These are phyloP conservation scores for Raphidocelis subcapitata DNA, from an alignment of 139 green algal species.

Conservation along the genomic window DNA sequence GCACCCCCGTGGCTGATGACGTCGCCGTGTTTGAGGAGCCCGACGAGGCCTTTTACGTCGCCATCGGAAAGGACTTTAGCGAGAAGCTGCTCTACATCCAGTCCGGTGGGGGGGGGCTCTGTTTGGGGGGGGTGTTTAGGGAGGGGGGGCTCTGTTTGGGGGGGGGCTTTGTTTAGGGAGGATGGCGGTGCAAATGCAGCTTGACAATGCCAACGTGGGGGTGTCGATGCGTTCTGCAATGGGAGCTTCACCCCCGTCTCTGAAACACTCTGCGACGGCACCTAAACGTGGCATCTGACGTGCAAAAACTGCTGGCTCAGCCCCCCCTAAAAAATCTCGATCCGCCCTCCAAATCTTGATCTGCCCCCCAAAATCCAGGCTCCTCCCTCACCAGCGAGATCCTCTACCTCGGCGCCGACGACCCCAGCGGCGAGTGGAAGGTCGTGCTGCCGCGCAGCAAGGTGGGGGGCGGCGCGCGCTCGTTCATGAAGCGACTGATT, in stretches of 20 bases:
- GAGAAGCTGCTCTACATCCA: constrained; percentile 65
- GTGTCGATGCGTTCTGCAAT: no score
- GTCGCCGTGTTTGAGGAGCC: constrained; percentile 75
- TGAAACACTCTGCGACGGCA: no score
- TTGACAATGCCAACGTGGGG: no score
- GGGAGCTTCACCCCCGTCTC: no score
- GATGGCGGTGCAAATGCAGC: no score
- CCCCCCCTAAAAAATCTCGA: no score
- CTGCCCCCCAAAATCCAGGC: constrained; percentile 36
- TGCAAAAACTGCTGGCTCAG: no score
- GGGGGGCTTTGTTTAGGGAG: no score
- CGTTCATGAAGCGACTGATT: no score
- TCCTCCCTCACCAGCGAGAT: constrained; percentile 67
- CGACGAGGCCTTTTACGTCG: constrained; percentile 63
- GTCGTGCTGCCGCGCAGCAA: constrained; percentile 55
- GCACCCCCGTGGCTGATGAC: constrained; percentile 46
- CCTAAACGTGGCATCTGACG: no score
- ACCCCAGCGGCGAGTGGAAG: constrained; percentile 47
- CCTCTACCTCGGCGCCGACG: constrained; percentile 53
- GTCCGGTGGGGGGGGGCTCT: background rate
- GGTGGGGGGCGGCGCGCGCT: constrained; percentile 10
- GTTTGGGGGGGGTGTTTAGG: background rate
- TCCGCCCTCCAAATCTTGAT: no score
- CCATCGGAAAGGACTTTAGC: constrained; percentile 43
- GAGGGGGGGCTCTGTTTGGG: no score